Conservation (phyloP, 2,329 filamentous ascomycete species). For the Cadophora sp. region DNA sequence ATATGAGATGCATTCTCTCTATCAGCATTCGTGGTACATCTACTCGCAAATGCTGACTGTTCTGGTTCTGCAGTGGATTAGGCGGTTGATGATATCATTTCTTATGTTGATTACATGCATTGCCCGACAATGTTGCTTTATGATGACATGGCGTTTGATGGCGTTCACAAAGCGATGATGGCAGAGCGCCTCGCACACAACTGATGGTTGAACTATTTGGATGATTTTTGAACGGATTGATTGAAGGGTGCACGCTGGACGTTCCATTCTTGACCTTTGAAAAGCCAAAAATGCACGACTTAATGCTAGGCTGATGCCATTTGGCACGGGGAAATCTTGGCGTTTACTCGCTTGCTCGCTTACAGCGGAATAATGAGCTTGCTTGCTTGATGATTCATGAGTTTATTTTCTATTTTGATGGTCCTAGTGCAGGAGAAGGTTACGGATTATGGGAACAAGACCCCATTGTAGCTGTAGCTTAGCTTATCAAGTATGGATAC, state of each 20-base stretch:
- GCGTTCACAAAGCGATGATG: slow-evolving; percentile 23
- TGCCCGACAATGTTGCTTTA: slow-evolving; percentile 12
- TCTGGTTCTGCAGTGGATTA: slow-evolving; percentile 16
- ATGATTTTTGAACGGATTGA: not conserved
- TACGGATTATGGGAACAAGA: not conserved
- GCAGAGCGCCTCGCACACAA: slow-evolving; percentile 26
- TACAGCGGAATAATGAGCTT: not conserved
- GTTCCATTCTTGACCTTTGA: slow-evolving; percentile 30
- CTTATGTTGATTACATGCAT: slow-evolving; percentile 12
- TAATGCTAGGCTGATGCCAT: not conserved
- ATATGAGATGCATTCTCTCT: not conserved
- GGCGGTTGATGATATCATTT: slow-evolving; percentile 27
- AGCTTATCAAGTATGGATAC: slow-evolving; percentile 8
- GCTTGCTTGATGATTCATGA: slow-evolving; percentile 22
- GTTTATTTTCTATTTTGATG: slow-evolving; percentile 15
- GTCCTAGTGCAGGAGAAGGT: not conserved
- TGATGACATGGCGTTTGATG: slow-evolving; percentile 11
- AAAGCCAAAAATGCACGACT: not conserved
- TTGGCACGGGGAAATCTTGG: slow-evolving; percentile 10
- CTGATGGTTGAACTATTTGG: not conserved
- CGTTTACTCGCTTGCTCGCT: not conserved
- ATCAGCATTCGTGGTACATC: no score
- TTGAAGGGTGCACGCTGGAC: slow-evolving; percentile 37
- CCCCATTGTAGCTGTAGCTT: slow-evolving; percentile 20
- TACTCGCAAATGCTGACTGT: not conserved